phyloP scores from a whole-genome alignment of 1,284 basidiomycete species.

The Cystobasidium slooffiae region DNA sequence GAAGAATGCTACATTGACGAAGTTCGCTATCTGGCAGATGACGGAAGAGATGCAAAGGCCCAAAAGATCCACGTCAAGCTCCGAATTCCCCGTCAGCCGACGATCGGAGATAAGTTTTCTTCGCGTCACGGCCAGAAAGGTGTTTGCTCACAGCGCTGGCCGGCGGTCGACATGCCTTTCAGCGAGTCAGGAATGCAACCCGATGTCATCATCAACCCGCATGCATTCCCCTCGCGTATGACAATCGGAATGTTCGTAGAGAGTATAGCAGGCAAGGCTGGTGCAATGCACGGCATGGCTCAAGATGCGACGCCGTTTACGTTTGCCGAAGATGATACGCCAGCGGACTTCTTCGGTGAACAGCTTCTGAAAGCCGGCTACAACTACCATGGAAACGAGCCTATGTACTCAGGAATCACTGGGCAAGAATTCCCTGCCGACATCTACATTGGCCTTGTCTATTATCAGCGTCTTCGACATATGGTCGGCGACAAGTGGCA shows the following conservation, averaged over 20 bases:
- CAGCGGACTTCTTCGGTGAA: constrained; percentile 95
- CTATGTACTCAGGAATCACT: constrained; percentile 99
- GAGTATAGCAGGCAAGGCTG: constrained; percentile 97
- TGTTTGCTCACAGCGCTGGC: constrained; percentile 99
- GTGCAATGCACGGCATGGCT: constrained; percentile 95
- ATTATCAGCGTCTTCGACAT: constrained; percentile 97
- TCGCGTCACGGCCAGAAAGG: constrained; percentile 99
- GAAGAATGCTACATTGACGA: constrained; percentile 89
- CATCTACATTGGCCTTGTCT: constrained; percentile 97
- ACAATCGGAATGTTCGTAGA: constrained; percentile 99
- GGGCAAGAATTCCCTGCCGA: constrained; percentile 98
- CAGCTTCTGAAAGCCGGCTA: constrained; percentile 93
- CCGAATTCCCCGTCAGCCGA: constrained; percentile 89
- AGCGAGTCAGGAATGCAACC: constrained; percentile 98
- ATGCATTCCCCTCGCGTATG: constrained; percentile 99
- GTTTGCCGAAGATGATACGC: constrained; percentile 96
- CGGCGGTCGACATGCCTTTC: constrained; percentile 97
- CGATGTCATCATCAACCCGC: constrained; percentile 99
- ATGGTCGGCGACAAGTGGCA: constrained; percentile 99
- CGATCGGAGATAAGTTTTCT: constrained; percentile 99
- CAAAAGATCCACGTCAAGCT: constrained; percentile 94
- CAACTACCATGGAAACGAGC: constrained; percentile 99
- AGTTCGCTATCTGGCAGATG: constrained; percentile 81
- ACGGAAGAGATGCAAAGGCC: constrained; percentile 81
- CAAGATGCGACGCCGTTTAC: constrained; percentile 98